Evolutionary conservation across 1,139 yeast species (phyloP), one percentile per base, ranked within the genome.

Genomic region (Taphrina flavorubra): DNA sequence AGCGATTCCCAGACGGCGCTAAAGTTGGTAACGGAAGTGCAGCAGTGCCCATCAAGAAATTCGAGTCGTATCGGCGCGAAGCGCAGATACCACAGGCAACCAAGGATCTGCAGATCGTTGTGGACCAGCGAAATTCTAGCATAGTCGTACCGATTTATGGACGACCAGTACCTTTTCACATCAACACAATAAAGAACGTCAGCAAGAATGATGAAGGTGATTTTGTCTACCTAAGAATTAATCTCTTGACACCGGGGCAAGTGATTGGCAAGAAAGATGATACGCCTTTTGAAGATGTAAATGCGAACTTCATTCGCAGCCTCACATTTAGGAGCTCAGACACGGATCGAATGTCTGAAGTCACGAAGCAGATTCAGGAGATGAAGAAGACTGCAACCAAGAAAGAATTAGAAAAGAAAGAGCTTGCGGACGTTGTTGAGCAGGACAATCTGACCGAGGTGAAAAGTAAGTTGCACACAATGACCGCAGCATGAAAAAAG

Each of bases 121-220:
- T 94, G 69, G 99, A 94, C 77, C 83, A 86, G 77, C 91, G 90
- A 76, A 85, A 89, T 71, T 97, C 92, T 79, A 90, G 98, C 0
- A 89, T 94, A 68, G 85, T 94, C 71, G 81, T 94, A 71, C 99
- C 99, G 64, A 89, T 94, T 71, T 86, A 89, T 75, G 99, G 99
- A 71, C 85, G 99, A 76, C 97, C 99, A 1, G 99, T 95, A 63
- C 99, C 99, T 39, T 92, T 94, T 83, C 99, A 94, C 78, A 92
- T 94, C 75, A 91, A 92, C 76, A 83, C 97, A 8, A 92, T 90
- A 79, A 94, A 92, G 77, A 92, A 91, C 78, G 98, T 97, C 63
- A 89, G 96, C 34, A 94, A 92, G 76, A 91, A 89, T 73, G 99
- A 94, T 76, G 99, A 95, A 81, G 98, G 98, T 59, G 98, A 92